These are phyloP conservation scores for Rhizopogon vulgaris DNA, from an alignment of 768 basidiomycete species.

Conservation along the genomic window DNA sequence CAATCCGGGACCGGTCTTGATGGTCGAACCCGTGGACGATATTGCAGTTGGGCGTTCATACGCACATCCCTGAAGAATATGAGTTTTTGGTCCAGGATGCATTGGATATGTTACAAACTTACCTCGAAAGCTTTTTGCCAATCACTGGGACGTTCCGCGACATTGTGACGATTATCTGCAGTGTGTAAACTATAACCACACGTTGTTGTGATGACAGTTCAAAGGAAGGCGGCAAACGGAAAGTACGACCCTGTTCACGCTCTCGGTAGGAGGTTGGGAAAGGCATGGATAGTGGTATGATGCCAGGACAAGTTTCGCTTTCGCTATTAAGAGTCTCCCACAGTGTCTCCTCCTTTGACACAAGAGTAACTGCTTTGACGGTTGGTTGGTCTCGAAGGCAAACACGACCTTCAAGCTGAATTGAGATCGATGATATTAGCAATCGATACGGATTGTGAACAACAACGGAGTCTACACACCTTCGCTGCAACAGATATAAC, in stretches of 20 bases:
- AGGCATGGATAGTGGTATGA: slow-evolving; percentile 23
- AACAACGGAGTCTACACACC: slow-evolving; percentile 12
- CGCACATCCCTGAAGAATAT: slow-evolving; percentile 12
- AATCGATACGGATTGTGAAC: not conserved
- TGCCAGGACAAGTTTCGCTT: slow-evolving; percentile 16
- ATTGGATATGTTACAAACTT: not conserved
- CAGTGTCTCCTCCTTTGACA: slow-evolving; percentile 18
- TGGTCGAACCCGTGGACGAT: slow-evolving; percentile 26
- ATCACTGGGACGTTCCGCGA: slow-evolving; percentile 5
- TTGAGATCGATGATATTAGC: not conserved
- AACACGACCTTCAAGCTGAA: slow-evolving; percentile 21
- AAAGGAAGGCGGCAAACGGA: slow-evolving; percentile 26
- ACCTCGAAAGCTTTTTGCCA: slow-evolving; percentile 1
- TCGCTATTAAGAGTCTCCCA: slow-evolving; percentile 15
- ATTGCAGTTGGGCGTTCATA: slow-evolving; percentile 19
- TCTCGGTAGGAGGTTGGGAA: slow-evolving; percentile 24
- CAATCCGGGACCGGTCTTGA: slow-evolving; percentile 20
- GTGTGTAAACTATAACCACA: slow-evolving; percentile 18
- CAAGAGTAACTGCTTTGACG: slow-evolving; percentile 8
- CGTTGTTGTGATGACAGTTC: slow-evolving; percentile 18
- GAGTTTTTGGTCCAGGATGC: slow-evolving; percentile 1
- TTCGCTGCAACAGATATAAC: slow-evolving; percentile 20
- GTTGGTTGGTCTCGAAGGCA: slow-evolving; percentile 11
- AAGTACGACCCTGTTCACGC: slow-evolving; percentile 10
- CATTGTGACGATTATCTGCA: slow-evolving; percentile 21